Evolutionary conservation across 2,329 filamentous ascomycete genomes (phyloP), one percentile per base, ranked within the genome.

Genomic region (Colletotrichum sp.): DNA sequence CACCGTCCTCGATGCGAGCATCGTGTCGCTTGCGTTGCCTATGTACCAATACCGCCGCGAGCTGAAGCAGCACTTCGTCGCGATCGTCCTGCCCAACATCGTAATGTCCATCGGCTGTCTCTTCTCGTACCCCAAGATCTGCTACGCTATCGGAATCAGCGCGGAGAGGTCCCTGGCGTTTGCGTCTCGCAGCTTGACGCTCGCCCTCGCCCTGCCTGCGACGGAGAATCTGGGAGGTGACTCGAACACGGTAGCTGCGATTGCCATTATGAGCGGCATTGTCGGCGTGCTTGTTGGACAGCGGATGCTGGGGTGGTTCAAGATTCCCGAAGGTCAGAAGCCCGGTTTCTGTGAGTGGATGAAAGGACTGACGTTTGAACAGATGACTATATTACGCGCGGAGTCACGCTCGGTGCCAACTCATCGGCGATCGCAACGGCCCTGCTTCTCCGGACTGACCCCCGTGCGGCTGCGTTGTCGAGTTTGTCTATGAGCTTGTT

Each of bases 331-430:
- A 81, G 88, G 88, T 89, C 71, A 79, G 84, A 28, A 63, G 18
- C 2, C 3, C 9, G 6, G 10, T 6, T 8, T 7, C 12, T 1
- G 4, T 32, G 9, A 1, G 2, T 9, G 28, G 16, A 30, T 32
- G 18, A 12, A 4, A 28, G 5, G 8, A 10, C 8, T 12, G 1
- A 2, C 8, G 15, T 24, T 15, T 6, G 2, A 13, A 4, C 64
- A 89, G 91, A 92, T 78, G 91, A 92, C 81, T 93, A 92, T 76
- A 90, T 93, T 39, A 92, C 90, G 2, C 84, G 90, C n/a, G 91
- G 91, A 12, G 90, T 93, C 6, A 90, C 90, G 2, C 81, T 92
- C n/a, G 91, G 91, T 6, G 89, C 89, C 3, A 92, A 92, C 80
- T 91, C 90, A 1, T 90, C 89, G 6, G 91, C 91, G 8, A 90